Conservation (phyloP, 306 rosid genomes). For the Datisca glomerata region DNA sequence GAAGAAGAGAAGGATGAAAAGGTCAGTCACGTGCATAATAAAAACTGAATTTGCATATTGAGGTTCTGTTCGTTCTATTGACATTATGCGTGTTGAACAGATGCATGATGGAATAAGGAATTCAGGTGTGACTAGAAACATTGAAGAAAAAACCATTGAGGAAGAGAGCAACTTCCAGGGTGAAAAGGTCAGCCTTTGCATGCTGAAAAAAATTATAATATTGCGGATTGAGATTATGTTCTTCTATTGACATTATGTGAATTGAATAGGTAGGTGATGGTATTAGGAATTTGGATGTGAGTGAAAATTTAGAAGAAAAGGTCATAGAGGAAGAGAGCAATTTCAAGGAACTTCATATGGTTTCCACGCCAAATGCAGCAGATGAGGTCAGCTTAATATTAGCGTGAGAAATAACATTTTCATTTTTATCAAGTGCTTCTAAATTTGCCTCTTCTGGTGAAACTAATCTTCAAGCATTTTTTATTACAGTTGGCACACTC, state of each 20-base stretch:
- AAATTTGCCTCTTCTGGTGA: not conserved
- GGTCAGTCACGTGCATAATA: no score
- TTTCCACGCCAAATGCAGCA: constrained; percentile 1
- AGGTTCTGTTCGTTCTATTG: no score
- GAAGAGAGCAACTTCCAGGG: constrained; percentile 5
- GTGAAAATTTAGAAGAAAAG: constrained; percentile 1
- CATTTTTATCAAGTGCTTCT: not conserved
- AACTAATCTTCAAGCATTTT: not conserved
- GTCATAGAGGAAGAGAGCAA: constrained; percentile 4
- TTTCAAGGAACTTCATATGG: constrained; percentile 5
- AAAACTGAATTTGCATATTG: no score
- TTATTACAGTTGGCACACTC: not conserved
- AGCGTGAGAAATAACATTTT: not conserved
- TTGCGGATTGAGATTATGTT: no score
- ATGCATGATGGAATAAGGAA: not conserved
- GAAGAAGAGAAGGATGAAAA: not conserved
- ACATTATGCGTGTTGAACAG: no score
- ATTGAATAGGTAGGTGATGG: constrained; percentile 15
- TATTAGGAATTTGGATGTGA: constrained; percentile 2
- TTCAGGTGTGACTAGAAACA: constrained; percentile 4
- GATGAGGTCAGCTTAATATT: constrained; percentile 14
- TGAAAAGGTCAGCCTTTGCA: not conserved
- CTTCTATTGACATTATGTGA: constrained; percentile 1
- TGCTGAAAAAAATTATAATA: no score
- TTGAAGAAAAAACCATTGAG: constrained; percentile 1